A percentile compares a stretch with the other conserved stretches of the same genome.
Conservation (phyloP, 2,329 filamentous ascomycete species). For the Colletotrichum shisoi region DNA sequence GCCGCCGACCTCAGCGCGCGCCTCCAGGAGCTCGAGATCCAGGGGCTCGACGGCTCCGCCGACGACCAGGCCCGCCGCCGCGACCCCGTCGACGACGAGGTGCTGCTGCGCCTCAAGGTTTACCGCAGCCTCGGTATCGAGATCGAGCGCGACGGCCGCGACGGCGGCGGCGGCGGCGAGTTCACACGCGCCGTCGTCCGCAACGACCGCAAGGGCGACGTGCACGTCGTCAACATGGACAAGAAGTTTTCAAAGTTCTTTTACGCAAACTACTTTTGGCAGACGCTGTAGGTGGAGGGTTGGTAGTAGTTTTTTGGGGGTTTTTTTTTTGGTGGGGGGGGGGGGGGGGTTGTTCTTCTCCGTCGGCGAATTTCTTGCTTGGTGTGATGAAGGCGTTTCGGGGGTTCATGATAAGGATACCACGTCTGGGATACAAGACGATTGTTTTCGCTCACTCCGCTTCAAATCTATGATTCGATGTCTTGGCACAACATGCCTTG, state of each 20-base stretch:
- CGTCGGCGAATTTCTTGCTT: neutral
- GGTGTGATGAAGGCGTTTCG: slow-evolving; percentile 26
- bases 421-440: neutral
- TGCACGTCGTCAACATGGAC: slow-evolving; percentile 94
- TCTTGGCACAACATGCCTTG: neutral
- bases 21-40: slow-evolving; percentile 82
- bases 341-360: no score
- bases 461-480: neutral
- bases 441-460: neutral
- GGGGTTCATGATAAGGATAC: slow-evolving; percentile 20
- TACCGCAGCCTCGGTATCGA: slow-evolving; percentile 93
- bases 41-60: slow-evolving; percentile 78
- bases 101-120: slow-evolving; percentile 81
- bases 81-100: slow-evolving; percentile 68
- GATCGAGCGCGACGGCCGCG: slow-evolving; percentile 75
- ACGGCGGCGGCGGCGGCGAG: slow-evolving; percentile 62
- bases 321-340: neutral
- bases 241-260: slow-evolving; percentile 90
- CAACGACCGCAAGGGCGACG: slow-evolving; percentile 86
- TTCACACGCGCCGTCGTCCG: slow-evolving; percentile 86
- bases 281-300: slow-evolving; percentile 68
- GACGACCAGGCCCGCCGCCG: slow-evolving; percentile 46
- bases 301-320: neutral
- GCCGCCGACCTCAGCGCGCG: slow-evolving; percentile 76
- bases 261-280: slow-evolving; percentile 97